Base-by-base conservation (phyloP, 1,139 yeast species). In the Saccharomyces pastorianus region DNA sequence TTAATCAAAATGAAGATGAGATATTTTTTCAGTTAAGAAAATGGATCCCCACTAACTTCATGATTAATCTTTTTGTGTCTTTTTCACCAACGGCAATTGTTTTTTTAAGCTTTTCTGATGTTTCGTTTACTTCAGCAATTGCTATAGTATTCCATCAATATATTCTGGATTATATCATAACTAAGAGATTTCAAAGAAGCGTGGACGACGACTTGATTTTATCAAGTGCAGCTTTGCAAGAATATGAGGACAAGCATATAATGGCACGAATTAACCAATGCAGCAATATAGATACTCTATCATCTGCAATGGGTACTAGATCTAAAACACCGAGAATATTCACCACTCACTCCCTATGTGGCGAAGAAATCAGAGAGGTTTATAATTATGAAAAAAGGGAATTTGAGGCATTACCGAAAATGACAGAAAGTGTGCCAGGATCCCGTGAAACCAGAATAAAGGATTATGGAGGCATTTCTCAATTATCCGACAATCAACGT, bases 171-270 rank as follows among this genome's bases (percentile, higher is more conserved):
- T 68, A 72, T 48, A 61, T 78, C 6, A 64, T 82, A n/a, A 64
- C 72, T 13, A 65, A 69, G 46, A 71, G 75, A 50, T 86, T 81
- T 62, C 70, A 78, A 34, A 72, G 71, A 2, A 72, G 81, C 54
- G 58, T 82, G 17, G 73, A 76, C 52, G 93, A 87, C 67, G 84
- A 82, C 59, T 81, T 80, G 53, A 73, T 84, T 11, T 64, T 87
- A 6, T 79, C 78, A 58, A 81, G 78, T 58, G 89, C 85, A 61
- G 80, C 82, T 63, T 74, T 83, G 57, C 77, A 76, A 38, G 95
- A 86, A 62, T 83, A 83, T 63, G 80, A 84, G 59, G 71, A 76
- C 47, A 85, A 85, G 64, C 81, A 77, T 58, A 86, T 85, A n/a
- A 77, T 77, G 51, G 90, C 91, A 3, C 77, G 78, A 53, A 70